Evolutionary conservation across 1,139 yeast species (phyloP).

Genomic region (Geotrichum aggregatum): DNA sequence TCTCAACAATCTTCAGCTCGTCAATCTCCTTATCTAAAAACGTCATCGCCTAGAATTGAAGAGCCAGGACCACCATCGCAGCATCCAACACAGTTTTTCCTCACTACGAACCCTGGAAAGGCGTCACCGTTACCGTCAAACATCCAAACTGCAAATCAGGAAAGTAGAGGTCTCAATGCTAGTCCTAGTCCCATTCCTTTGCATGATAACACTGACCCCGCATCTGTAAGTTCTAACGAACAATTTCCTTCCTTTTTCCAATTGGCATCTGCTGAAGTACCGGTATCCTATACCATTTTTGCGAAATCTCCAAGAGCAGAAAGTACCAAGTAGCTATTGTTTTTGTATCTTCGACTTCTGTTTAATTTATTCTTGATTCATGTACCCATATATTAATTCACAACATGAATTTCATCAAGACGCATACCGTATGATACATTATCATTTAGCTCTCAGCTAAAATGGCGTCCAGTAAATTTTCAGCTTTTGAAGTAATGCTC

Average conservation of each 20-base stretch:
- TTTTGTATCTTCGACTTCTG: not conserved
- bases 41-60: not conserved
- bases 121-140: not conserved
- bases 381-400: constrained; percentile 2
- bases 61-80: not conserved
- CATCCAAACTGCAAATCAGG: too few species aligned
- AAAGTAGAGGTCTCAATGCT: not conserved
- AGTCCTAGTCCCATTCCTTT: not conserved
- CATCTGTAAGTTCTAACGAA: not conserved
- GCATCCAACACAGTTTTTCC: constrained; percentile 10
- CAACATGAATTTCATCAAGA: not conserved
- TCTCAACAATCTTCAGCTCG: not conserved
- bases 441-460: constrained; percentile 22
- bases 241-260: constrained; percentile 1
- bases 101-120: constrained; percentile 4
- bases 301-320: not conserved
- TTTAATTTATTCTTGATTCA: not conserved
- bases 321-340: constrained; percentile 1
- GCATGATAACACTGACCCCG: not conserved
- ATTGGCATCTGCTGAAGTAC: constrained; percentile 6
- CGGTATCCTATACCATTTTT: constrained; percentile 2
- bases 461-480: constrained; percentile 30
- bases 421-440: not conserved
- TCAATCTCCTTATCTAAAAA: not conserved
- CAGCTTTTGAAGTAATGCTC: constrained; percentile 22